Percentiles rank a stretch among this genome's conserved stretches.
Conservation (phyloP, 2,329 filamentous ascomycete genomes). For the Dothideomycetes sp. region DNA sequence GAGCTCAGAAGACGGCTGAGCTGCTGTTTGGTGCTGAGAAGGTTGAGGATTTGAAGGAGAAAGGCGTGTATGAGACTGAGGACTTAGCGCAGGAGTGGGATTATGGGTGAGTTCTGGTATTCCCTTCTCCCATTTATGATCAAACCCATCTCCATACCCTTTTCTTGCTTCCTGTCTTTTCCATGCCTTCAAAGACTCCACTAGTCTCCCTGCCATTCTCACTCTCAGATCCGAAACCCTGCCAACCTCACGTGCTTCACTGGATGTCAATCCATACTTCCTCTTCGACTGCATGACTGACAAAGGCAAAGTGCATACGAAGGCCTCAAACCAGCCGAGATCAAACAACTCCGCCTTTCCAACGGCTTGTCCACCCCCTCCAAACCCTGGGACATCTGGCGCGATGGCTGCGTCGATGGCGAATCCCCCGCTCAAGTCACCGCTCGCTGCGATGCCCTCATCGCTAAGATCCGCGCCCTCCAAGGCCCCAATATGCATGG, state of each 20-base stretch:
- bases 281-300: not conserved
- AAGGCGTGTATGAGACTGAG: constrained; percentile 39
- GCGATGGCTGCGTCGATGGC: constrained; percentile 64
- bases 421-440: constrained; percentile 59
- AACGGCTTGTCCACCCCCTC: constrained; percentile 24
- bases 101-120: constrained; percentile 33
- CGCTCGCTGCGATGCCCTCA: constrained; percentile 61
- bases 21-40: constrained; percentile 41
- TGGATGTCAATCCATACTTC: not conserved
- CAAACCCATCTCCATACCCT: too few species aligned
- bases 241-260: too few species aligned
- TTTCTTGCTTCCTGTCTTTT: too few species aligned
- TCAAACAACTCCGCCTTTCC: constrained; percentile 33
- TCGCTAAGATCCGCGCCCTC: constrained; percentile 57
- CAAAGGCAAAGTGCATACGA: constrained; percentile 36
- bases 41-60: constrained; percentile 38
- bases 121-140: too few species aligned
- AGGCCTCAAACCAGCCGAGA: constrained; percentile 41
- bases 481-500: constrained; percentile 33
- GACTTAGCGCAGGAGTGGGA: constrained; percentile 46
- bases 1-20: constrained; percentile 83
- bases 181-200: too few species aligned
- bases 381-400: constrained; percentile 75
- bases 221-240: too few species aligned
- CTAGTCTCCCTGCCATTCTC: too few species aligned